These are phyloP conservation scores for Mortierella sp. DNA, from an alignment of 371 early-diverging fungal genomes.

Conservation along the genomic window DNA sequence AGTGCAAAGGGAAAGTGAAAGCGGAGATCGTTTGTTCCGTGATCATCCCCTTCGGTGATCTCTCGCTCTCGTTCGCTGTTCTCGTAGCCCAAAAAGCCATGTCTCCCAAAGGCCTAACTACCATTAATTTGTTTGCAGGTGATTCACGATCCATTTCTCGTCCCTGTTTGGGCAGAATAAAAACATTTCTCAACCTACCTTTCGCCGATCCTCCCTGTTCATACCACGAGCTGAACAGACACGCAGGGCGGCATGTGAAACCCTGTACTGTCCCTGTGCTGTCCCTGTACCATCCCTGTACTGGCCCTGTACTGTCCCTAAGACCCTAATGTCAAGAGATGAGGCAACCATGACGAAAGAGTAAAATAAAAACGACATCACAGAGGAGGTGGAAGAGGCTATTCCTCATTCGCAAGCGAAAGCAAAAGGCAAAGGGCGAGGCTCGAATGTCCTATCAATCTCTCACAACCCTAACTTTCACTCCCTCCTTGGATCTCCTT, in stretches of 20 bases:
- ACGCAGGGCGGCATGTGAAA: no score
- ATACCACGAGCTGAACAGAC: not conserved
- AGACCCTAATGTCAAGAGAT: not conserved
- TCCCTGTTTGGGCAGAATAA: not conserved
- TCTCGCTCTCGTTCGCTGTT: not conserved
- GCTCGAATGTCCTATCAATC: not conserved
- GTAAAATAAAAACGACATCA: not conserved
- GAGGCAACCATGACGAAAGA: not conserved
- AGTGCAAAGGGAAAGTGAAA: not conserved
- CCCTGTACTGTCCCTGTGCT: not conserved
- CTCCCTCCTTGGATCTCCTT: not conserved
- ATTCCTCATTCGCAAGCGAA: not conserved
- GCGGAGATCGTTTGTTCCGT: not conserved
- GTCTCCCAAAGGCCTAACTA: not conserved
- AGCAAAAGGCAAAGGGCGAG: not conserved
- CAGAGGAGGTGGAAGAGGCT: not conserved
- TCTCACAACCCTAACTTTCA: constrained; percentile 3
- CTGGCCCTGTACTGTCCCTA: not conserved
- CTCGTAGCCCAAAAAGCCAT: not conserved
- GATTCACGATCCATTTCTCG: constrained; percentile 3
- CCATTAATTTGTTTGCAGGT: not conserved
- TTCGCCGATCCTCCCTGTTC: not conserved
- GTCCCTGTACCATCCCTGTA: not conserved
- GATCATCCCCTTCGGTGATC: not conserved
- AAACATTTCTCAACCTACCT: not conserved